These are phyloP conservation scores for Austroboletus eburneus DNA, from an alignment of 768 basidiomycete species.

Conservation along the genomic window DNA sequence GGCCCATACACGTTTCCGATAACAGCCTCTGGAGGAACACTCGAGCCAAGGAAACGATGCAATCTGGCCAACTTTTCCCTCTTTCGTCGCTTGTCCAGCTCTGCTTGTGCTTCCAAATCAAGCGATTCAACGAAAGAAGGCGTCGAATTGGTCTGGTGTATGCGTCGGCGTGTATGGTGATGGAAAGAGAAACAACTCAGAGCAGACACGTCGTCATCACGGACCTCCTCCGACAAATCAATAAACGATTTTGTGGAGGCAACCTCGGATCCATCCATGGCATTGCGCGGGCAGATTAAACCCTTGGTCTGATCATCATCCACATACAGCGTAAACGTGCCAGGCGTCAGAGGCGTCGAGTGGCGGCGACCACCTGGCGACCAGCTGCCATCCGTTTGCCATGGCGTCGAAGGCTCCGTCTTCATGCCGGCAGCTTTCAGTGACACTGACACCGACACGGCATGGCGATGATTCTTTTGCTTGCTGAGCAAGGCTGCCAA, in stretches of 20 bases:
- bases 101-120: slow-evolving; percentile 49
- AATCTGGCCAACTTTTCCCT: slow-evolving; percentile 76
- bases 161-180: slow-evolving; percentile 18
- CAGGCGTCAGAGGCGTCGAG: slow-evolving; percentile 52
- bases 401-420: slow-evolving; percentile 26
- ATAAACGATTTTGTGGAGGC: slow-evolving; percentile 46
- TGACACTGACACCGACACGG: slow-evolving; percentile 28
- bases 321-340: slow-evolving; percentile 34
- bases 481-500: slow-evolving; percentile 29
- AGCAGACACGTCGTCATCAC: slow-evolving; percentile 30
- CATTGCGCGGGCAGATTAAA: slow-evolving; percentile 3
- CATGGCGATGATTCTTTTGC: slow-evolving; percentile 29
- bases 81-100: slow-evolving; percentile 63
- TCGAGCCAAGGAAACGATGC: slow-evolving; percentile 82
- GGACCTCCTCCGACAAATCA: slow-evolving; percentile 57
- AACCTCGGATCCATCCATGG: slow-evolving; percentile 14
- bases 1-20: slow-evolving; percentile 40
- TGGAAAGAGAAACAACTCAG: slow-evolving; percentile 29
- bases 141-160: slow-evolving; percentile 36
- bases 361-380: slow-evolving; percentile 41
- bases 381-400: slow-evolving; percentile 34
- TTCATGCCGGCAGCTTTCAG: slow-evolving; percentile 15
- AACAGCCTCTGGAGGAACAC: slow-evolving; percentile 67
- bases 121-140: slow-evolving; percentile 48
- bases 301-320: slow-evolving; percentile 10